Evolutionary conservation across 371 early-diverging fungal genomes (phyloP), one percentile per base, ranked within the genome.

Genomic region (Caulochytrium protostelioides): DNA sequence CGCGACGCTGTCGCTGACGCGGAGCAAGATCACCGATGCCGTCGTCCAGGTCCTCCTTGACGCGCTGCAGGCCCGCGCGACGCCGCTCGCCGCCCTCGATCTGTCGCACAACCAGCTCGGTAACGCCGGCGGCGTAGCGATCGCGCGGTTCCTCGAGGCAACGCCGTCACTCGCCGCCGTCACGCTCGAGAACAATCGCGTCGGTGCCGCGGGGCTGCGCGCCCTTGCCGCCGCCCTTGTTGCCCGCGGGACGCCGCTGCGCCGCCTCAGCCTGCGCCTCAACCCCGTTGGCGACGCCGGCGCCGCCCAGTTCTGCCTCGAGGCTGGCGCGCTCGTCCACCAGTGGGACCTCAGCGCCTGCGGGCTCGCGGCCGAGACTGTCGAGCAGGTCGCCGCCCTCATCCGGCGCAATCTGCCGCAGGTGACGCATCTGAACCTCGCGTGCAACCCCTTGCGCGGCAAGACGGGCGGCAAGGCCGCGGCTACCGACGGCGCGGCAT

Each of bases 91-190:
- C 42, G 46, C 36, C 15, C 4, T 20, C 52, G 61, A 62, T 36
- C 37, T 62, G 4, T 58, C 55, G 5, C 53, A 62, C 37, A 62
- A 62, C 46, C 39, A 49, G 28, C 51, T 62, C 26, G 42, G 45
- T 25, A 54, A 54, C 32, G 8, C 37, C 9, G 56, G 59, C 3
- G 59, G 55, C 13, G 39, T 54, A 15, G 62, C 47, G 0, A 25
- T 62, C 22, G 54, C 62, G 6, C 56, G 47, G 38, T 38, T 58
- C 12, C 33, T 62, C 2, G n/a, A n/a, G n/a, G 25, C 47, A 12
- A 30, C 40, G 1, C 36, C 41, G 17, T 1, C 14, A 18, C 35
- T 57, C 15, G 37, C 33, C 8, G 28, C 35, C 34, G 41, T 62
- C 14, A 43, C 32, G 16, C 41, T 62, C 20, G 29, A 44, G 15